Percentiles rank a stretch among this genome's conserved stretches.
These are phyloP conservation scores for Paecilomyces sp. DNA, from an alignment of 2,329 filamentous ascomycete genomes.

Conservation along the genomic window DNA sequence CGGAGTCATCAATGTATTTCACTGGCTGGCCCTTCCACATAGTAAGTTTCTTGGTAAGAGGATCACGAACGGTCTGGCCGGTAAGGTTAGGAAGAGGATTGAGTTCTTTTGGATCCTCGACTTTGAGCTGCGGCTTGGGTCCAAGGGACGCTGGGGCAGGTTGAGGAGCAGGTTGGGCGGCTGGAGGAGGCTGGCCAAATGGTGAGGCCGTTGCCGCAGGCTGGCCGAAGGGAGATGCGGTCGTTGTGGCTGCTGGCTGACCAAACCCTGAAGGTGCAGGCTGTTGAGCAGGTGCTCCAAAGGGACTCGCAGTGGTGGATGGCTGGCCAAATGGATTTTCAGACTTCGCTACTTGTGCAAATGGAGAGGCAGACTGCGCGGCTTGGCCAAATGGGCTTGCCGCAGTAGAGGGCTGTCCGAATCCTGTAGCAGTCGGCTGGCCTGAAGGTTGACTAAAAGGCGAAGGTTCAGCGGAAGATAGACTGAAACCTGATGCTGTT, in stretches of 20 bases:
- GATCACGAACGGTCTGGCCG: slow-evolving; percentile 29
- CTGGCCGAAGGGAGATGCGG: slow-evolving; percentile 21
- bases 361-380: slow-evolving; percentile 11
- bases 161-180: slow-evolving; percentile 4
- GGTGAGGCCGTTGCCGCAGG: slow-evolving; percentile 16
- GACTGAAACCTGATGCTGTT: slow-evolving; percentile 8
- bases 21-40: slow-evolving; percentile 60
- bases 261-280: background rate
- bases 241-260: background rate
- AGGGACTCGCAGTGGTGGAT: slow-evolving; percentile 12
- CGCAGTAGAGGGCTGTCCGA: slow-evolving; percentile 18
- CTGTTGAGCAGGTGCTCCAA: background rate
- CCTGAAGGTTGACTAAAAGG: slow-evolving; percentile 23
- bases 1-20: slow-evolving; percentile 47
- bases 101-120: slow-evolving; percentile 18
- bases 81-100: slow-evolving; percentile 29
- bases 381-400: slow-evolving; percentile 28
- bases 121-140: slow-evolving; percentile 19
- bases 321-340: slow-evolving; percentile 24
- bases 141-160: slow-evolving; percentile 14
- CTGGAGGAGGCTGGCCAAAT: slow-evolving; percentile 14
- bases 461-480: slow-evolving; percentile 6
- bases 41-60: slow-evolving; percentile 34
- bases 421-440: slow-evolving; percentile 17
- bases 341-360: slow-evolving; percentile 33